These are phyloP conservation scores for Claviceps pusilla DNA, from an alignment of 2,329 filamentous ascomycete species.

Conservation along the genomic window DNA sequence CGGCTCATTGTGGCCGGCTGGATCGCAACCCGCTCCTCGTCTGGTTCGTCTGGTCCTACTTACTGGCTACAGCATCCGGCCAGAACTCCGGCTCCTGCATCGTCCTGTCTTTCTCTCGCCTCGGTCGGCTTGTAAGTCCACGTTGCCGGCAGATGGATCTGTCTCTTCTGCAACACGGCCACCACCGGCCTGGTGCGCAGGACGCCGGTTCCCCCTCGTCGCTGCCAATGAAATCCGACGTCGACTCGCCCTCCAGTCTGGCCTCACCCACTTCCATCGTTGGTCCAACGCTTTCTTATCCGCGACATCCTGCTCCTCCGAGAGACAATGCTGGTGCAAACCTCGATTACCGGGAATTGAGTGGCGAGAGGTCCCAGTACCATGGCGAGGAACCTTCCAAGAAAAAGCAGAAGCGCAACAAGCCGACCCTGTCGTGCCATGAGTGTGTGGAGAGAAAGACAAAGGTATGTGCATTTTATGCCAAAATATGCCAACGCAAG, in stretches of 20 bases:
- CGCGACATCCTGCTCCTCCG: slow-evolving; percentile 3
- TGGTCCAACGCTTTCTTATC: slow-evolving; percentile 1
- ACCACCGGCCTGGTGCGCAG: slow-evolving; percentile 2
- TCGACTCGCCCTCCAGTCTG: slow-evolving; percentile 4
- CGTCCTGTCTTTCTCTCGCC: background rate
- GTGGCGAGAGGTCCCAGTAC: slow-evolving; percentile 6
- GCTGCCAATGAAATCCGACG: slow-evolving; percentile 3
- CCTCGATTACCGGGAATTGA: slow-evolving; percentile 7
- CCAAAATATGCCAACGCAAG: background rate
- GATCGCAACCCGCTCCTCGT: background rate
- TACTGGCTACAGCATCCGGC: background rate
- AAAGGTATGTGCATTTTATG: slow-evolving; percentile 38
- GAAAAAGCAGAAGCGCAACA: slow-evolving; percentile 74
- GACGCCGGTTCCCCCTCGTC: slow-evolving; percentile 1
- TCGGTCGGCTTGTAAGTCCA: background rate
- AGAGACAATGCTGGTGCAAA: slow-evolving; percentile 2
- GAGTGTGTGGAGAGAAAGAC: slow-evolving; percentile 75
- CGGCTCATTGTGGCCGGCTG: background rate
- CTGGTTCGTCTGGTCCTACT: background rate
- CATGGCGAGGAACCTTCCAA: slow-evolving; percentile 27
- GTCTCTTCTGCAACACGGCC: slow-evolving; percentile 4
- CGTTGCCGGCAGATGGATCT: slow-evolving; percentile 3
- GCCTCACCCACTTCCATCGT: slow-evolving; percentile 1
- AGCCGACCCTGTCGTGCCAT: slow-evolving; percentile 63
- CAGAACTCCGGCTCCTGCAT: background rate